Conservation (phyloP, 768 basidiomycete genomes). For the Hypholoma sublateritium region DNA sequence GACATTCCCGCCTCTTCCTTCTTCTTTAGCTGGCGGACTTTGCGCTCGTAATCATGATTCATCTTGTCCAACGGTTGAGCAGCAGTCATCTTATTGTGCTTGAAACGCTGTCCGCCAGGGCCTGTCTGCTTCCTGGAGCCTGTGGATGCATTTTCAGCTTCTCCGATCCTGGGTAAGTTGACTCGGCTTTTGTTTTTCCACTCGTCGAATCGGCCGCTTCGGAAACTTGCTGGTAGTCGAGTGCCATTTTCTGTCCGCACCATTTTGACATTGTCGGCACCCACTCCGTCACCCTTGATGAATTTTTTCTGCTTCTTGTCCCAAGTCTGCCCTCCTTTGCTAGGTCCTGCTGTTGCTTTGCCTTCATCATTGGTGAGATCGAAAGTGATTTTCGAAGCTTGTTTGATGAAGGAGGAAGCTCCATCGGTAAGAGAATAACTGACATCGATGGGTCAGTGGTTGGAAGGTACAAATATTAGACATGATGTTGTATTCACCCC, state of each 20-base stretch:
- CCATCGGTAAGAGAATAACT: conserved; percentile 92
- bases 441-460: background rate
- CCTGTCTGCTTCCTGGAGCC: conserved; percentile 33
- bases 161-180: conserved; percentile 81
- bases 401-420: conserved; percentile 81
- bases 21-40: conserved; percentile 61
- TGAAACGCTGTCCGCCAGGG: conserved; percentile 61
- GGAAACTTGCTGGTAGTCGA: conserved; percentile 87
- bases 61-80: conserved; percentile 81
- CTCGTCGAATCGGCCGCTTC: conserved; percentile 92
- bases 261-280: conserved; percentile 92
- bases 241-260: conserved; percentile 92
- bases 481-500: conserved; percentile 54
- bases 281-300: conserved; percentile 78
- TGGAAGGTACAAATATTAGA: background rate
- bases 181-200: conserved; percentile 83
- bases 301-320: conserved; percentile 97
- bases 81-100: conserved; percentile 61
- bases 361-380: conserved; percentile 84
- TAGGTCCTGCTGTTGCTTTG: conserved; percentile 48
- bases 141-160: conserved; percentile 56
- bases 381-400: conserved; percentile 77
- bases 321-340: conserved; percentile 68
- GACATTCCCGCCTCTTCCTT: conserved; percentile 37
- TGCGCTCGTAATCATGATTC: conserved; percentile 72